Evolutionary conservation across 2,329 filamentous ascomycete genomes (phyloP).

Genomic region (Tolypocladium amazonense): DNA sequence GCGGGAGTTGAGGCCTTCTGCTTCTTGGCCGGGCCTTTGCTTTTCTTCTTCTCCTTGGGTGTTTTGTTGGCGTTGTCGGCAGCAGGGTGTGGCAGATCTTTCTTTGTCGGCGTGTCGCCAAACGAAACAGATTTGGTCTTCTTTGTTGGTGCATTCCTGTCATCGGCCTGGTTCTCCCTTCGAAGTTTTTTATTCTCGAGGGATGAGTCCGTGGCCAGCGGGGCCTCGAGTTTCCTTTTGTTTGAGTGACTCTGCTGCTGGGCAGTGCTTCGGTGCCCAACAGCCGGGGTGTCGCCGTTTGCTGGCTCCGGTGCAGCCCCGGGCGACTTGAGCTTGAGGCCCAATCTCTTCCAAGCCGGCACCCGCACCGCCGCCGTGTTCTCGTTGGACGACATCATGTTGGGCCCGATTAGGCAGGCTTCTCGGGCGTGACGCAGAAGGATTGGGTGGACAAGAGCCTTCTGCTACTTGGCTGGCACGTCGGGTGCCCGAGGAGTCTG

Average conservation of each 20-base stretch:
- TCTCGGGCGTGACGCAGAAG: slow-evolving; percentile 1
- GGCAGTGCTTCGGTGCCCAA: slow-evolving; percentile 26
- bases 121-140: slow-evolving; percentile 39
- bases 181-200: slow-evolving; percentile 23
- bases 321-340: slow-evolving; percentile 47
- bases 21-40: slow-evolving; percentile 28
- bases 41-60: slow-evolving; percentile 21
- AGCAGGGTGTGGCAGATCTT: slow-evolving; percentile 9
- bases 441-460: not conserved
- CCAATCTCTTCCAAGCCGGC: slow-evolving; percentile 52
- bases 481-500: not conserved
- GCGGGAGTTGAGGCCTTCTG: slow-evolving; percentile 23
- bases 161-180: slow-evolving; percentile 15
- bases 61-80: slow-evolving; percentile 17
- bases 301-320: slow-evolving; percentile 20
- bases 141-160: slow-evolving; percentile 19
- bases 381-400: slow-evolving; percentile 32
- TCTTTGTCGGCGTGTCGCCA: slow-evolving; percentile 29
- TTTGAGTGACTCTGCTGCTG: slow-evolving; percentile 18
- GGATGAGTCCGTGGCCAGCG: slow-evolving; percentile 17
- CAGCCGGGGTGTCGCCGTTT: slow-evolving; percentile 17
- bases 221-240: slow-evolving; percentile 30
- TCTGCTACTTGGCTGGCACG: not conserved
- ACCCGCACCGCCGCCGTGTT: slow-evolving; percentile 34
- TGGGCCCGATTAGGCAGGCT: slow-evolving; percentile 11